Conservation (phyloP, 768 basidiomycete species). For the Russula ochroleuca region DNA sequence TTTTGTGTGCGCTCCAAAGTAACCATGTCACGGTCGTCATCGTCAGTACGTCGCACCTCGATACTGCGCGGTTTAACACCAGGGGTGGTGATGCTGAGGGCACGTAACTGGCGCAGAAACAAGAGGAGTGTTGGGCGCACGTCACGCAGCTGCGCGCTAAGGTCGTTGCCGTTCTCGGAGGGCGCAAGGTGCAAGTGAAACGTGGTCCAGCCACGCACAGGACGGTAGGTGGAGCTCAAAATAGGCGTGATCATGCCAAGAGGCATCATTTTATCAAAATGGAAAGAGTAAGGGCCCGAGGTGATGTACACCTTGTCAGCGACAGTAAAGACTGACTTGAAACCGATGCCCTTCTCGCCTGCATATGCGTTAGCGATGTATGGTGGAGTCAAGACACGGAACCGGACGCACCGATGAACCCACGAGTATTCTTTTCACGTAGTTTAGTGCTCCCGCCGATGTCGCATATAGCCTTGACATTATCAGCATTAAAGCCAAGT, state of each 20-base stretch:
- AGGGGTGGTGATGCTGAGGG: constrained; percentile 19
- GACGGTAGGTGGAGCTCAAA: constrained; percentile 1
- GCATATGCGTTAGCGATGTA: constrained; percentile 11
- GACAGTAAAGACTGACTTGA: constrained; percentile 34
- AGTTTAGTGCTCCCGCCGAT: constrained; percentile 32
- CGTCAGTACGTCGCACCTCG: constrained; percentile 9
- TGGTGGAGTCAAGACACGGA: neutral
- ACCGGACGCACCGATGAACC: constrained; percentile 22
- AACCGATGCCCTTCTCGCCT: constrained; percentile 35
- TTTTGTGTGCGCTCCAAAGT: constrained; percentile 2
- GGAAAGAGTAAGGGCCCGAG: constrained; percentile 29
- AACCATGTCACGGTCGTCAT: constrained; percentile 5
- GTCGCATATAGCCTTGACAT: constrained; percentile 31
- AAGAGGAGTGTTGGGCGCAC: constrained; percentile 30
- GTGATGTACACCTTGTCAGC: constrained; percentile 29
- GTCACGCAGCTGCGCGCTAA: constrained; percentile 22
- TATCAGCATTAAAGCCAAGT: constrained; percentile 26
- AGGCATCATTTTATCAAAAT: constrained; percentile 23
- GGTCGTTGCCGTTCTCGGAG: constrained; percentile 11
- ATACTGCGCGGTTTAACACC: neutral
- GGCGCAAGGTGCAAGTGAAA: constrained; percentile 27
- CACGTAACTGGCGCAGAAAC: constrained; percentile 29
- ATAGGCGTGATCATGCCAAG: constrained; percentile 33
- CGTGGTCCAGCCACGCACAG: constrained; percentile 28
- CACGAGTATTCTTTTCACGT: constrained; percentile 16